Conservation (phyloP, 805 yeast species). For the Lipomyces starkeyi region DNA sequence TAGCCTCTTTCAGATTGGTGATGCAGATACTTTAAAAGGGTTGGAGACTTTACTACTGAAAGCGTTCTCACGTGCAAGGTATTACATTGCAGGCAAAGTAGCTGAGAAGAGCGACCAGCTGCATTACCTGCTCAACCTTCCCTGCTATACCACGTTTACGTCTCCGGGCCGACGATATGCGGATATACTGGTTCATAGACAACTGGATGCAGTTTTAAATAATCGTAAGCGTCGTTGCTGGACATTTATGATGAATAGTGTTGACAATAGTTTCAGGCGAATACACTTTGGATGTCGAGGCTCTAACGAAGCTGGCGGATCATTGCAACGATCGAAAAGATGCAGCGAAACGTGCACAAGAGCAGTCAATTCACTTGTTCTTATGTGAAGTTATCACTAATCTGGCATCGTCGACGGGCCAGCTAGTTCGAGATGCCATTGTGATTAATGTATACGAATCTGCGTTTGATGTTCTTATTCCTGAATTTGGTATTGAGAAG, state of each 20-base stretch:
- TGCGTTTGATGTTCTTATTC: slow-evolving; percentile 89
- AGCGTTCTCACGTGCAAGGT: slow-evolving; percentile 83
- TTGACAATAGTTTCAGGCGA: slow-evolving; percentile 21
- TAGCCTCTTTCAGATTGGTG: slow-evolving; percentile 68
- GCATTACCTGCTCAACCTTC: slow-evolving; percentile 81
- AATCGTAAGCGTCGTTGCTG: slow-evolving; percentile 41
- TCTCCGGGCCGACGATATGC: slow-evolving; percentile 91
- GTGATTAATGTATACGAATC: slow-evolving; percentile 94
- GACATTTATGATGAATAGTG: not conserved
- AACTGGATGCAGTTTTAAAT: slow-evolving; percentile 70
- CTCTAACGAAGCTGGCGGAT: slow-evolving; percentile 81
- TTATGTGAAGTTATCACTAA: slow-evolving; percentile 83
- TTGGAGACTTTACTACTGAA: slow-evolving; percentile 81
- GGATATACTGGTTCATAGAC: slow-evolving; percentile 91
- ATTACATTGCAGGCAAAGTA: slow-evolving; percentile 79
- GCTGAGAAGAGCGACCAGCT: slow-evolving; percentile 77
- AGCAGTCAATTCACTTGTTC: slow-evolving; percentile 87
- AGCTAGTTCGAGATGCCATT: slow-evolving; percentile 80
- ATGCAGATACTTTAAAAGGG: slow-evolving; percentile 68
- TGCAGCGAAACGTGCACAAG: slow-evolving; percentile 91
- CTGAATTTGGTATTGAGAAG: slow-evolving; percentile 93
- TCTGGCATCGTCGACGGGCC: slow-evolving; percentile 75
- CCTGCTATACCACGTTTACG: slow-evolving; percentile 91
- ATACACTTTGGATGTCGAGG: slow-evolving; percentile 50
- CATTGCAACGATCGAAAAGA: slow-evolving; percentile 95